Percentiles rank a stretch among this genome's conserved stretches.
phyloP scores from a whole-genome alignment of 1,139 yeast genomes.

The Wickerhamomyces sp. region DNA sequence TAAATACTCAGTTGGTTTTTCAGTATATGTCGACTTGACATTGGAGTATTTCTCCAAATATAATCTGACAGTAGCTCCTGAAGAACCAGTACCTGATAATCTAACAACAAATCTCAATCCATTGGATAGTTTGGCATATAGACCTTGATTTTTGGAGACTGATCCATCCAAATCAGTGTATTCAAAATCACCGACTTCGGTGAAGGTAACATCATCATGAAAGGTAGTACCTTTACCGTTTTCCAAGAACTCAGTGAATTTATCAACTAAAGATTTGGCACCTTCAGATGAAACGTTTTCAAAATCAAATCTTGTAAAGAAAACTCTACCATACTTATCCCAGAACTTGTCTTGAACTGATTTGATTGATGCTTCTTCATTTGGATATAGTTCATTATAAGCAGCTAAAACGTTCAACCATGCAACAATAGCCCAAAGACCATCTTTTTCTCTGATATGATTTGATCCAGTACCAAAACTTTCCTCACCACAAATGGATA shows the following conservation, averaged over 20 bases:
- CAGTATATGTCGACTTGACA: slow-evolving; percentile 46
- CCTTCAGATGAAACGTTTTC: slow-evolving; percentile 77
- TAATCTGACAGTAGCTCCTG: slow-evolving; percentile 95
- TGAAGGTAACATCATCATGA: slow-evolving; percentile 39
- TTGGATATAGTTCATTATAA: slow-evolving; percentile 51
- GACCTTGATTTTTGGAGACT: slow-evolving; percentile 87
- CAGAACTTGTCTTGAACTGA: slow-evolving; percentile 84
- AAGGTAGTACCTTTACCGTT: slow-evolving; percentile 36
- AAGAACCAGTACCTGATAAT: slow-evolving; percentile 95
- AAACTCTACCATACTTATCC: slow-evolving; percentile 94
- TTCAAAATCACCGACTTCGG: slow-evolving; percentile 81
- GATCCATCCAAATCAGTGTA: slow-evolving; percentile 95
- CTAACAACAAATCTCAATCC: slow-evolving; percentile 89
- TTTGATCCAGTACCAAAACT: slow-evolving; percentile 97
- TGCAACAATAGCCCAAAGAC: slow-evolving; percentile 95
- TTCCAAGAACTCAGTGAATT: slow-evolving; percentile 46
- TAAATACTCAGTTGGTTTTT: slow-evolving; percentile 67
- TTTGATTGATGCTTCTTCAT: slow-evolving; percentile 61
- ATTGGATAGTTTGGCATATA: slow-evolving; percentile 72
- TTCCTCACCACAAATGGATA: slow-evolving; percentile 97
- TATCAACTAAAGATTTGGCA: slow-evolving; percentile 64
- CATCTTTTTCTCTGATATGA: slow-evolving; percentile 97
- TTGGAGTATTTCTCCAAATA: slow-evolving; percentile 80
- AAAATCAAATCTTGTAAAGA: slow-evolving; percentile 92
- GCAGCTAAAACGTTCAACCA: slow-evolving; percentile 95